Percentiles rank a stretch among this genome's conserved stretches.
Conservation (phyloP, 495 filamentous ascomycete species). For the Neurospora sp. region DNA sequence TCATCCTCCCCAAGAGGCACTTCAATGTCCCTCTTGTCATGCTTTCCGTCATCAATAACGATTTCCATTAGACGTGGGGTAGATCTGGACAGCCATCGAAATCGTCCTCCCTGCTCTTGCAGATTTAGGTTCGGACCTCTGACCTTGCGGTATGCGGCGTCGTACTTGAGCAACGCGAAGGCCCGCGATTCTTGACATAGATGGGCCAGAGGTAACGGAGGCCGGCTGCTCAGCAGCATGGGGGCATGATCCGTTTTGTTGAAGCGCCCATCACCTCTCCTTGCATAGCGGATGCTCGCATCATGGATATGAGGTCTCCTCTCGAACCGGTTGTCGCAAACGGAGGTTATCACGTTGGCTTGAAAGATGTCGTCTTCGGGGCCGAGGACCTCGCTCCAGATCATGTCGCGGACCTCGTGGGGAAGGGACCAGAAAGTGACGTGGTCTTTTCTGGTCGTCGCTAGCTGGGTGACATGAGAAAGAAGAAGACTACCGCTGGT, state of each 20-base stretch:
- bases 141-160: background rate
- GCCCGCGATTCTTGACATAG: background rate
- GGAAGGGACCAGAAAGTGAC: background rate
- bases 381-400: background rate
- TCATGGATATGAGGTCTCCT: too few relatives aligned
- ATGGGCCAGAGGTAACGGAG: background rate
- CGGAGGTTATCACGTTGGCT: background rate
- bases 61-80: background rate
- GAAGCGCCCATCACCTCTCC: background rate
- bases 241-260: background rate
- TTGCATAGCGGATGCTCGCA: background rate
- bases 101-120: background rate
- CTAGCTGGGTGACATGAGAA: background rate
- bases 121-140: background rate
- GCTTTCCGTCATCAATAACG: fast-evolving
- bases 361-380: background rate
- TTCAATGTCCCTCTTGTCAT: background rate
- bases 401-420: background rate
- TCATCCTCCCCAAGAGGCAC: background rate
- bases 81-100: background rate
- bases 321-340: background rate
- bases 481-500: background rate
- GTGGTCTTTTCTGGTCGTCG: background rate
- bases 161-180: background rate
- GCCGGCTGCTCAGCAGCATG: background rate